phyloP scores from a whole-genome alignment of 2,329 filamentous ascomycete genomes.

The Botryotinia globosa region DNA sequence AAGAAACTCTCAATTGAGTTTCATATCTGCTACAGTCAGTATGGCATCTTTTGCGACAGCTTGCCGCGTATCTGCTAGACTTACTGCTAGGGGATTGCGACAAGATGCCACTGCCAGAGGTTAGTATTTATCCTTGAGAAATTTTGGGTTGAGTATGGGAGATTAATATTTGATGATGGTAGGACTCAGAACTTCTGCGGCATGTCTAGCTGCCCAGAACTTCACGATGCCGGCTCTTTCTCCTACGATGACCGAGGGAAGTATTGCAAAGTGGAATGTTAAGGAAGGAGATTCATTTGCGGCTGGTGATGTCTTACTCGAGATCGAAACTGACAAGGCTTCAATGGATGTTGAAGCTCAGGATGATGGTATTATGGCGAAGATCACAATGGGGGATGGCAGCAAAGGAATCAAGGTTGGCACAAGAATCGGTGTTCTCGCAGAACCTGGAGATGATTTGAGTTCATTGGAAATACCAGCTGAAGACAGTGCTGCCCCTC shows the following conservation, averaged over 20 bases:
- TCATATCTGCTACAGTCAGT: constrained; percentile 34
- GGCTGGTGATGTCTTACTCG: constrained; percentile 81
- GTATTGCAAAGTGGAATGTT: constrained; percentile 80
- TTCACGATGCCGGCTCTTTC: constrained; percentile 90
- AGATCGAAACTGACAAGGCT: constrained; percentile 93
- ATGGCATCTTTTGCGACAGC: constrained; percentile 68
- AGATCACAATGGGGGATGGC: constrained; percentile 73
- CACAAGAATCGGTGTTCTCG: constrained; percentile 76
- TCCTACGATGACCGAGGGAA: constrained; percentile 91
- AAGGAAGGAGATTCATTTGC: constrained; percentile 83
- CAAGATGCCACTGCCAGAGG: constrained; percentile 56
- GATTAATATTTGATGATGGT: constrained; percentile 19
- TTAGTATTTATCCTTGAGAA: constrained; percentile 41
- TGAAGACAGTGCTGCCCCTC: constrained; percentile 50
- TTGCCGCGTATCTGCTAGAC: constrained; percentile 61
- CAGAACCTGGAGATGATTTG: constrained; percentile 78
- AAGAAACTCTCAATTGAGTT: constrained; percentile 36
- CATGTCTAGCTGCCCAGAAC: constrained; percentile 72
- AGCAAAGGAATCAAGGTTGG: constrained; percentile 77
- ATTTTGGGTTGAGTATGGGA: constrained; percentile 18
- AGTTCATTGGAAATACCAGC: constrained; percentile 69
- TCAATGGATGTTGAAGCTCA: constrained; percentile 94
- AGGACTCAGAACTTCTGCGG: constrained; percentile 65
- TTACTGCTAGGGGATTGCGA: constrained; percentile 53
- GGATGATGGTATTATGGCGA: constrained; percentile 81